These are phyloP conservation scores for Penicillium expansum DNA, from an alignment of 2,329 filamentous ascomycete genomes.

Conservation along the genomic window DNA sequence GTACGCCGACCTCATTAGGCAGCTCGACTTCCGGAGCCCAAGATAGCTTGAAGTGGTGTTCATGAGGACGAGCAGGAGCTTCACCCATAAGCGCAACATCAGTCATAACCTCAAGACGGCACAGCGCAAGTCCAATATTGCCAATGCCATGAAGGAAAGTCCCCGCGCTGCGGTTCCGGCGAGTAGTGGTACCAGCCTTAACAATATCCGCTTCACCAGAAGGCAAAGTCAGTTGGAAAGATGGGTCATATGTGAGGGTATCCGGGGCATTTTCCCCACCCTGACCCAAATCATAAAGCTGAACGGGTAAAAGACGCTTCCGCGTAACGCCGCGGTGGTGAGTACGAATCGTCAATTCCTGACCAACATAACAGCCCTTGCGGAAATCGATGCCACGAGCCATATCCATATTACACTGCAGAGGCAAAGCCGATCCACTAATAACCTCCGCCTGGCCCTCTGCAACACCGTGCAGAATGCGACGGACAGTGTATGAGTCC, in stretches of 20 bases:
- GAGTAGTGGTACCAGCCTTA: slow-evolving; percentile 41
- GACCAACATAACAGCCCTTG: slow-evolving; percentile 96
- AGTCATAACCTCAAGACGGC: slow-evolving; percentile 87
- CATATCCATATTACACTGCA: slow-evolving; percentile 85
- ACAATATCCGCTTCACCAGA: slow-evolving; percentile 53
- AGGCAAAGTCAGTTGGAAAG: slow-evolving; percentile 29
- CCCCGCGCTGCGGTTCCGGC: slow-evolving; percentile 67
- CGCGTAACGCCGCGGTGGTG: slow-evolving; percentile 91
- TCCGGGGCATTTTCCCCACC: slow-evolving; percentile 48
- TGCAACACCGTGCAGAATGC: slow-evolving; percentile 76
- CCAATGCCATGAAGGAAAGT: slow-evolving; percentile 78
- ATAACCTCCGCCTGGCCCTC: slow-evolving; percentile 81
- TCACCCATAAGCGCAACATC: slow-evolving; percentile 70
- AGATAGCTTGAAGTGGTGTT: slow-evolving; percentile 61
- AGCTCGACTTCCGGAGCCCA: slow-evolving; percentile 48
- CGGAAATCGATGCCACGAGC: slow-evolving; percentile 84
- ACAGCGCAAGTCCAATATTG: slow-evolving; percentile 82
- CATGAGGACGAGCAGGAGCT: slow-evolving; percentile 57
- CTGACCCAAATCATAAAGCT: slow-evolving; percentile 60
- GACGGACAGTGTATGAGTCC: slow-evolving; percentile 67
- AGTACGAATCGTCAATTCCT: slow-evolving; percentile 94
- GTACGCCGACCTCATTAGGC: slow-evolving; percentile 55
- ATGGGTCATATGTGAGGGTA: slow-evolving; percentile 38
- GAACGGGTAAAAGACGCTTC: slow-evolving; percentile 80
- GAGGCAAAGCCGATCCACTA: slow-evolving; percentile 69